Conservation (phyloP, 441 rosid species). For the Breynia disticha region DNA sequence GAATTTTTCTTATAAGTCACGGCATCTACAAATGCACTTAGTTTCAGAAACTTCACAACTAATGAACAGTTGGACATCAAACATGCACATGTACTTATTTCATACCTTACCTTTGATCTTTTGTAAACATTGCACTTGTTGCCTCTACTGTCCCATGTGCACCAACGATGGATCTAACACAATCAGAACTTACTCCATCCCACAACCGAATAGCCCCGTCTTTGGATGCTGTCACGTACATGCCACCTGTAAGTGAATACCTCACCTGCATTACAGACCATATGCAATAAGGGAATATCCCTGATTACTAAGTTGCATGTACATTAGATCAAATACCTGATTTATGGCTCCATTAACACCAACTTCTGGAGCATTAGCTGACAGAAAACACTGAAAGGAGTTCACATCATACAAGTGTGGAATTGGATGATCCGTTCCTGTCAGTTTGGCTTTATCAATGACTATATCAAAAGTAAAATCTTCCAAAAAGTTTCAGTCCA, state of each 20-base stretch:
- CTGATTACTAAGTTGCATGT: constrained; percentile 7
- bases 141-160: constrained; percentile 76
- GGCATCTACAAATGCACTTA: no score
- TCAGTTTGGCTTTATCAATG: constrained; percentile 15
- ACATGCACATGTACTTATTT: background rate
- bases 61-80: no score
- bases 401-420: constrained; percentile 78
- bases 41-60: no score
- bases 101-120: constrained; percentile 59
- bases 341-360: constrained; percentile 67
- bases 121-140: constrained; percentile 60
- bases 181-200: constrained; percentile 65
- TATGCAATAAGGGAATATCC: constrained; percentile 5
- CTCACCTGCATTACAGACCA: constrained; percentile 48
- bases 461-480: constrained; percentile 2
- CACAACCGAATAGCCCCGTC: constrained; percentile 71
- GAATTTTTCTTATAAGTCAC: no score
- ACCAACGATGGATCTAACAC: constrained; percentile 50
- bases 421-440: constrained; percentile 82
- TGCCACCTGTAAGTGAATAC: constrained; percentile 68
- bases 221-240: constrained; percentile 77
- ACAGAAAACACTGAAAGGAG: constrained; percentile 67
- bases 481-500: background rate
- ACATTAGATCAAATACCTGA: constrained; percentile 38
- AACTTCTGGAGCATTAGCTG: constrained; percentile 49